These are phyloP conservation scores for Lachnellula cervina DNA, from an alignment of 2,329 filamentous ascomycete genomes.

Conservation along the genomic window DNA sequence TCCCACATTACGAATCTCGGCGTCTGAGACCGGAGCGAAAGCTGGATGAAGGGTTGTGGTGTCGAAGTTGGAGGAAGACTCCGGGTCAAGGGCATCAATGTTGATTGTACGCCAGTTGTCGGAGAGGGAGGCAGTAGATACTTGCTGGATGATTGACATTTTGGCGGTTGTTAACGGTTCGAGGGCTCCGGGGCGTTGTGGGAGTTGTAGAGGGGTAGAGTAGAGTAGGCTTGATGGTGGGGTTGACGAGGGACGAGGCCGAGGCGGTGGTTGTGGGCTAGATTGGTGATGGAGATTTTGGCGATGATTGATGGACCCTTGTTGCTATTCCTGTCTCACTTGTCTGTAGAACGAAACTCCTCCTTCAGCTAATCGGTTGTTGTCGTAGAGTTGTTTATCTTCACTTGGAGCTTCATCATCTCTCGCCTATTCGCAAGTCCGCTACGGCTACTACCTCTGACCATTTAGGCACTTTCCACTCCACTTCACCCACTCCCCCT, in stretches of 20 bases:
- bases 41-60: slow-evolving; percentile 75
- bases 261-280: too few relatives aligned
- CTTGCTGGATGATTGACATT: slow-evolving; percentile 66
- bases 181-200: background rate
- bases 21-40: slow-evolving; percentile 67
- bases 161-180: slow-evolving; percentile 3
- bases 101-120: slow-evolving; percentile 84
- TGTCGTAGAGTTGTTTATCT: too few relatives aligned
- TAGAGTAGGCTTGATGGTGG: slow-evolving; percentile 3
- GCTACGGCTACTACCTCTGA: too few relatives aligned
- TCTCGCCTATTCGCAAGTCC: too few relatives aligned
- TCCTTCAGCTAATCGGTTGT: too few relatives aligned
- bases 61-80: slow-evolving; percentile 89
- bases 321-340: too few relatives aligned
- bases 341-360: too few relatives aligned
- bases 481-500: too few relatives aligned
- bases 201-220: background rate
- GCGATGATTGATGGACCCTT: background rate
- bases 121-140: slow-evolving; percentile 53
- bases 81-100: slow-evolving; percentile 85
- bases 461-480: too few relatives aligned
- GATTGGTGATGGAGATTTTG: too few relatives aligned
- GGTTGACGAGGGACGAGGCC: background rate
- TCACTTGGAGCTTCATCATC: too few relatives aligned
- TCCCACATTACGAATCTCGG: slow-evolving; percentile 72